Evolutionary conservation across 164 flowering plant genomes (phyloP), one percentile per base, ranked within the genome.

Genomic region (Vitis rotundifolia): DNA sequence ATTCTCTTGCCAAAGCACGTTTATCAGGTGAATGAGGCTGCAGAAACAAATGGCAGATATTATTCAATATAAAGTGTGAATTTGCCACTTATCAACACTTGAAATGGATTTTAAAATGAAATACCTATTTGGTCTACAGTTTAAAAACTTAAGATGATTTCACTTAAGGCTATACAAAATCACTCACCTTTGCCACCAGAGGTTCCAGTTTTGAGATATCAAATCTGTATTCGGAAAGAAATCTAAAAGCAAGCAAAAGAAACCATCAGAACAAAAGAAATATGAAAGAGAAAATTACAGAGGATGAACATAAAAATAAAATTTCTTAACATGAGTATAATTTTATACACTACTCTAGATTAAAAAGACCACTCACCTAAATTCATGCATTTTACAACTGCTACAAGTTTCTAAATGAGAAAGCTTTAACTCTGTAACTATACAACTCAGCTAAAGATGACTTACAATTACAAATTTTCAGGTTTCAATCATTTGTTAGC

Each of bases 1-100:
- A 96, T 74, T 96, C 99, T 83, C 99, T 84, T 54, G 97, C 99
- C 63, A 89, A 81, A 59, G 90, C 98, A 61, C 99, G 92, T 62
- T 96, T 96, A 81, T 93, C 99, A 49, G 99, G 98, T 77, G 98
- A 93, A 80, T 95, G 98, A 71, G 99, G 99, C 99, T 95, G 90
- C 79, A 88, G 73, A 64, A 62, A 22, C 16, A 72, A 1, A 57
- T 13, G 13, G 3, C 19, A 47, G n/a, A 63, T 16, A 59, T 50
- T 73, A 69, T 5, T 15, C 10, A 49, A 6, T 37, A 6, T 37
- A 37, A 6, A 37, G 44, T 37, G 44, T 37, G 44, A 37, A 37
- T 37, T 37, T 37, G 44, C 44, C 7, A 37, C 5, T 6, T 22
- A 22, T 22, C 26, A 22, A 22, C 26, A 22, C 26, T 22, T 22